Base-by-base conservation (phyloP, 2,329 filamentous ascomycete species). In the Aspergillus versicolor region DNA sequence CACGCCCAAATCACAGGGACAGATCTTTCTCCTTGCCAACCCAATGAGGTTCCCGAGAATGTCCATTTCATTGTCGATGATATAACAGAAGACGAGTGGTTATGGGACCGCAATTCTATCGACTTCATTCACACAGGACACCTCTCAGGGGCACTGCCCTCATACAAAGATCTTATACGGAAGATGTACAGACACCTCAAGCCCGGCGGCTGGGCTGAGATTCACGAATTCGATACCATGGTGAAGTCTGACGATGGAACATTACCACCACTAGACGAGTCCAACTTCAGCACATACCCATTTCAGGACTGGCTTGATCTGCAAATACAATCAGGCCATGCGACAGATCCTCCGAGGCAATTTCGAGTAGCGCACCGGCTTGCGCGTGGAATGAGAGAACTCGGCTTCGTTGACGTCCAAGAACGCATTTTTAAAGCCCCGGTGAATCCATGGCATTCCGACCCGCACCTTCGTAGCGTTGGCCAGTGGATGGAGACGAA, bases 11-110 rank as follows among this genome's bases (percentile, higher is more conserved):
- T 90, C 30, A 80, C 82, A 48, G 87, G 85, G 32, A 88, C 84
- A 8, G 87, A 90, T 65, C 77, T 90, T 5, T 88, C 86, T 1
- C 86, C 87, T 2, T 85, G 89, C 24, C 87, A 90, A 66, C 86
- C 87, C 2, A 75, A 75, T 4, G 78, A 82, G 47, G 86, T 91
- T 1, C 88, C 89, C 0, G 82, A 83, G 17, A 92, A 92, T 61
- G 87, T 91, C 13, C 83, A 85, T 60, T 92, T 92, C 63, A 85
- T 85, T 59, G 82, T 92, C 45, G 88, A 91, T 67, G 88, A 92
- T 65, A 80, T 80, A 67, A 79, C 81, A 3, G 84, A 86, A 66
- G 76, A 79, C 1, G 81, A 88, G 54, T 86, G 84, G 84, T 74
- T 82, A 73, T 67, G 84, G 73, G 74, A 78, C 5, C 65, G 74